phyloP scores from a whole-genome alignment of 1,139 yeast species.

The Yamadazyma atmosphaerica region DNA sequence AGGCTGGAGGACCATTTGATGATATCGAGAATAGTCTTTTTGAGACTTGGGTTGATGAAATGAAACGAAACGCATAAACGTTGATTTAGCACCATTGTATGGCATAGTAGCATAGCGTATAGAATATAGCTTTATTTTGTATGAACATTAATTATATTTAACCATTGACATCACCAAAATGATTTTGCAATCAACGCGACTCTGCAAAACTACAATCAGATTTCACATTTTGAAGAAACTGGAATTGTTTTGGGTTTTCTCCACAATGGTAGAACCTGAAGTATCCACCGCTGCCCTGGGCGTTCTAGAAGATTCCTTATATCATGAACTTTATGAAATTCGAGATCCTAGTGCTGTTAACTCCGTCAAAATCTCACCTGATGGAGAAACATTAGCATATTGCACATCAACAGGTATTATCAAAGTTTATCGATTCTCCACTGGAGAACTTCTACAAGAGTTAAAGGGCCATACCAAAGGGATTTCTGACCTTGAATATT shows the following conservation, averaged over 20 bases:
- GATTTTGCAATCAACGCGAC: conserved; percentile 1
- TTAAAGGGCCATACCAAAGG: conserved; percentile 68
- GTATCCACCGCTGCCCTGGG: neutral
- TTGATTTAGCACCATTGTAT: no score
- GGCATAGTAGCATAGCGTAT: neutral
- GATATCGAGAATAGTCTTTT: conserved; percentile 46
- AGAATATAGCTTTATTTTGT: neutral
- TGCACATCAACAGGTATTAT: conserved; percentile 37
- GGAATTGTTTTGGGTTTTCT: no score
- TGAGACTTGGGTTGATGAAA: conserved; percentile 46
- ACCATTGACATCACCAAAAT: neutral
- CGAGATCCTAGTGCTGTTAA: conserved; percentile 5
- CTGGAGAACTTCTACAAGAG: conserved; percentile 28
- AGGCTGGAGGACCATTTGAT: conserved; percentile 28
- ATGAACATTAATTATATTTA: neutral
- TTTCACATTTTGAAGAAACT: neutral
- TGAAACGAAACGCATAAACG: conserved; percentile 18
- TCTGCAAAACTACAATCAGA: neutral
- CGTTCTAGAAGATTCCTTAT: neutral
- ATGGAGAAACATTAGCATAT: conserved; percentile 63
- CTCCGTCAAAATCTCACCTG: conserved; percentile 58
- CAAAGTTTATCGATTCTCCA: conserved; percentile 21
- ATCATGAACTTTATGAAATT: neutral
- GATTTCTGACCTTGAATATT: conserved; percentile 69
- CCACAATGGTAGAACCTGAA: neutral